Evolutionary conservation across 2,329 filamentous ascomycete species (phyloP).

Genomic region (Fusarium chuoi): DNA sequence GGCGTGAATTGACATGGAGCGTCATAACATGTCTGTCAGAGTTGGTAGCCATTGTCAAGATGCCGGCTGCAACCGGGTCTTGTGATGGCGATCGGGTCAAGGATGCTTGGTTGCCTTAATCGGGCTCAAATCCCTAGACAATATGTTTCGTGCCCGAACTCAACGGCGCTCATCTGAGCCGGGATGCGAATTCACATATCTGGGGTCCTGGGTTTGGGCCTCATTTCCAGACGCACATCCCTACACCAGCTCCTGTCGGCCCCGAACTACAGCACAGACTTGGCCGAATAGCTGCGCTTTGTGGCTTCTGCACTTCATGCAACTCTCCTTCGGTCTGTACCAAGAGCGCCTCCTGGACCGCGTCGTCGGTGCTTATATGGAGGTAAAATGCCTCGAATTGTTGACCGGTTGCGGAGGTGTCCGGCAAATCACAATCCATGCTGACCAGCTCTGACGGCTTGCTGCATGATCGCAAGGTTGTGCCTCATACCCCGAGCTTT

Average conservation of each 20-base stretch:
- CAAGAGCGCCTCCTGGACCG: slow-evolving; percentile 32
- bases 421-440: slow-evolving; percentile 27
- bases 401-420: slow-evolving; percentile 35
- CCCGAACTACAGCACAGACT: slow-evolving; percentile 8
- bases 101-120: slow-evolving; percentile 34
- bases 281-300: slow-evolving; percentile 23
- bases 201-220: slow-evolving; percentile 24
- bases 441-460: slow-evolving; percentile 30
- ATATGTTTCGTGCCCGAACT: slow-evolving; percentile 11
- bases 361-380: slow-evolving; percentile 32
- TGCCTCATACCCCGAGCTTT: slow-evolving; percentile 9
- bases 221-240: slow-evolving; percentile 23
- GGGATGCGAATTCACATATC: slow-evolving; percentile 8
- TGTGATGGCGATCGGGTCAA: slow-evolving; percentile 33
- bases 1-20: background rate
- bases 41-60: slow-evolving; percentile 31
- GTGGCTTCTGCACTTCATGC: slow-evolving; percentile 32
- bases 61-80: slow-evolving; percentile 33
- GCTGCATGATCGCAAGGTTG: slow-evolving; percentile 40
- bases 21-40: slow-evolving; percentile 21
- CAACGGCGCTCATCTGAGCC: slow-evolving; percentile 22
- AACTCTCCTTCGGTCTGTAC: slow-evolving; percentile 37
- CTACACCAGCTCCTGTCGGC: slow-evolving; percentile 7
- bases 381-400: slow-evolving; percentile 23
- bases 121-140: slow-evolving; percentile 12